Evolutionary conservation across 805 yeast species (phyloP).

Genomic region (Isabelozyma gotoi): DNA sequence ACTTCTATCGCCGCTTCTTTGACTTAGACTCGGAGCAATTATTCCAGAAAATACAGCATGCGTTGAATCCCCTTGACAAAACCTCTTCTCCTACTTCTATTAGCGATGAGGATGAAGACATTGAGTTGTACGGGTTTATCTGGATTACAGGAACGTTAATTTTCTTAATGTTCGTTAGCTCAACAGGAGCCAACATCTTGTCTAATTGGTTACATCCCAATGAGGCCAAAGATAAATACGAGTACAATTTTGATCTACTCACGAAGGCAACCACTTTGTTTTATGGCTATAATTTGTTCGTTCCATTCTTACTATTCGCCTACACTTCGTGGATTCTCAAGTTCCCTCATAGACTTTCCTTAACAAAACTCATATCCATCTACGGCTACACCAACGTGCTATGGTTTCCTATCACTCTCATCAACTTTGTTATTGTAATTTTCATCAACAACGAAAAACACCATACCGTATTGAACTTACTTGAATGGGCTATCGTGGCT

Average conservation of each 20-base stretch:
- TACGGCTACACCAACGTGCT: constrained; percentile 82
- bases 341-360: constrained; percentile 46
- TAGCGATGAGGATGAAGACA: constrained; percentile 24
- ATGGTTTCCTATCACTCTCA: constrained; percentile 81
- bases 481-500: constrained; percentile 64
- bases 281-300: constrained; percentile 70
- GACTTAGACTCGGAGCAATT: constrained; percentile 70
- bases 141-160: constrained; percentile 89
- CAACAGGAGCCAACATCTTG: constrained; percentile 67
- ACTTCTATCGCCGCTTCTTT: constrained; percentile 64
- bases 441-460: constrained; percentile 35
- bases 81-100: constrained; percentile 13
- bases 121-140: constrained; percentile 81
- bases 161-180: constrained; percentile 69
- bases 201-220: constrained; percentile 51
- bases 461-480: constrained; percentile 41
- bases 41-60: constrained; percentile 47
- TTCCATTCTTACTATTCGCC: constrained; percentile 59
- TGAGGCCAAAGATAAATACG: constrained; percentile 44
- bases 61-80: constrained; percentile 54
- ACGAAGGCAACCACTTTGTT: constrained; percentile 68
- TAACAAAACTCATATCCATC: constrained; percentile 64
- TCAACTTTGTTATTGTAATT: constrained; percentile 58
- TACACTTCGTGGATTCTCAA: constrained; percentile 54
- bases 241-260: constrained; percentile 59